Evolutionary conservation across 805 yeast genomes (phyloP), one percentile per base, ranked within the genome.

Genomic region (Yamadazyma ubonensis): DNA sequence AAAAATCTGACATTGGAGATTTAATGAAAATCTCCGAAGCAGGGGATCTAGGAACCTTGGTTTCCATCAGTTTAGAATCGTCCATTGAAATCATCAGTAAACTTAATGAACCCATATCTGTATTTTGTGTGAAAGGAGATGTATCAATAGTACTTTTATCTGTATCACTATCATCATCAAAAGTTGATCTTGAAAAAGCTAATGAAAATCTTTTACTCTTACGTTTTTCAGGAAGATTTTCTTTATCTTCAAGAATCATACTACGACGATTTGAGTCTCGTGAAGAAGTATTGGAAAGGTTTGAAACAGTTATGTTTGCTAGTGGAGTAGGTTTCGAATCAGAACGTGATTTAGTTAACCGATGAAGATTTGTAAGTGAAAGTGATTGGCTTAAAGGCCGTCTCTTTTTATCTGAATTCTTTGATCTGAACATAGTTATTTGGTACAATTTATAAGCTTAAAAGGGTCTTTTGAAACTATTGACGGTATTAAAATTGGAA

Each of bases 371-470:
- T 16, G 42, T 37, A 19, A 46, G 36, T 5, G 48, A 43, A 19
- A 47, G 37, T 6, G 46, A 39, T 16, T 42, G 51, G 26, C 48
- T 44, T 25, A 47, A 47, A 5, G 51, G 51, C 25, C 46, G 38
- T 36, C 50, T 46, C 27, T 35, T 43, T 17, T 31, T 32, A 3
- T 38, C 38, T 14, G 19, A 5, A 6, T 32, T 27, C 11, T 14
- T 32, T 5, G 35, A 32, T 12, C 27, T 32, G 14, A 32, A 32
- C 35, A 32, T 32, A 9, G 5, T 20, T 16, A 23, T 4, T 10
- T 23, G 26, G 26, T 10, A 4, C 12, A 12, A 23, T 6, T 3
- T 23, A 4, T 4, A 6, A 4, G 26, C n/a, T 23, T 4, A 4
- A 23, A 23, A 23, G 26, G 26, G 26, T 23, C 26, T 23, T n/a